phyloP scores from a whole-genome alignment of 305 asterid species.

The Coffea humblotiana region DNA sequence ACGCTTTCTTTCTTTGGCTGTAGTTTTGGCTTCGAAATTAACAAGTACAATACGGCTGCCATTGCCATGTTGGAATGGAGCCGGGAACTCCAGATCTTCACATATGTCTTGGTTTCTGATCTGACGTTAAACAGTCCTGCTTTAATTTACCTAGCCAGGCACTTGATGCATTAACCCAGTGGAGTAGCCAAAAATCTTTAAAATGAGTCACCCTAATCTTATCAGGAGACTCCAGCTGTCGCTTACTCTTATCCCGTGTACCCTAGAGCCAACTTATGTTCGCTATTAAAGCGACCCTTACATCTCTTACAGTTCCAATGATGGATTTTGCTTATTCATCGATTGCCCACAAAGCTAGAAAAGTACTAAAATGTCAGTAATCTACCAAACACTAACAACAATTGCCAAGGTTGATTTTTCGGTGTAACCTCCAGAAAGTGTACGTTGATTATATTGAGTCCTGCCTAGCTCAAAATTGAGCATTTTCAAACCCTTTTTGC shows the following conservation, averaged over 20 bases:
- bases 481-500: too few species aligned
- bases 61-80: neutral
- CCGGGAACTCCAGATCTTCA: neutral
- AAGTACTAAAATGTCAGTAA: neutral
- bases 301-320: neutral
- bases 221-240: neutral
- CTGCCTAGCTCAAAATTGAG: too few species aligned
- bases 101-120: neutral
- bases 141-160: neutral
- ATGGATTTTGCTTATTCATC: neutral
- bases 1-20: neutral
- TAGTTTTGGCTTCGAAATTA: neutral
- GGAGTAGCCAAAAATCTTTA: neutral
- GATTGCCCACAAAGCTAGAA: neutral
- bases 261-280: too few species aligned
- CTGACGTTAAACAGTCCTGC: neutral
- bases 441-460: too few species aligned
- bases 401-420: neutral
- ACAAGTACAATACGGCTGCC: neutral
- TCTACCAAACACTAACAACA: neutral
- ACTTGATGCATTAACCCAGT: too few species aligned
- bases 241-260: too few species aligned
- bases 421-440: too few species aligned
- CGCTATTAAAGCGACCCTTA: too few species aligned
- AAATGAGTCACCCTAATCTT: too few species aligned